Evolutionary conservation across 345 rosid genomes (phyloP).

Genomic region (Pugionium dolabratum): DNA sequence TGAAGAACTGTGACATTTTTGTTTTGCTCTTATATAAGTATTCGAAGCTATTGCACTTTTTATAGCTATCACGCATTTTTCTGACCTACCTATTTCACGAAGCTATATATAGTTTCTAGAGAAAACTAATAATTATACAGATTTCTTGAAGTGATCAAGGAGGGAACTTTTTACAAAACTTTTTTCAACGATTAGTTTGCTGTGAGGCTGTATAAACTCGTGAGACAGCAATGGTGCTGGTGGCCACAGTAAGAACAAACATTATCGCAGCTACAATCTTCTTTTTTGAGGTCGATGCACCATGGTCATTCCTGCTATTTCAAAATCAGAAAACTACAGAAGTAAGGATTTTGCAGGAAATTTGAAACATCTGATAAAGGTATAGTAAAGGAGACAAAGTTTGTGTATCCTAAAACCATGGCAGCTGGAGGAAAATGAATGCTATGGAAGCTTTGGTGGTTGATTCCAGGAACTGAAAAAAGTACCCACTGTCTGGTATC

Average conservation of each 20-base stretch:
- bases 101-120: too few species aligned
- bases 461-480: slow-evolving; percentile 88
- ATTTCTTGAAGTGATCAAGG: slow-evolving; percentile 32
- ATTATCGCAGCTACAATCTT: slow-evolving; percentile 41
- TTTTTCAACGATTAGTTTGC: slow-evolving; percentile 8
- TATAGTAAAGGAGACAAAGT: neutral
- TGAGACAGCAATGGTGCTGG: slow-evolving; percentile 49
- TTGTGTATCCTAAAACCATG: slow-evolving; percentile 67
- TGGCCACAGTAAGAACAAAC: slow-evolving; percentile 44
- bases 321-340: neutral
- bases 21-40: slow-evolving; percentile 6
- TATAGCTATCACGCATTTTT: slow-evolving; percentile 11
- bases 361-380: neutral
- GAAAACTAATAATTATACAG: slow-evolving; percentile 27
- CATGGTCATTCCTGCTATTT: slow-evolving; percentile 47
- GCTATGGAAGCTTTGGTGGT: slow-evolving; percentile 78
- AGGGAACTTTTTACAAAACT: slow-evolving; percentile 30
- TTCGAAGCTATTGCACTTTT: slow-evolving; percentile 22
- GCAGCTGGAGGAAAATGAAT: slow-evolving; percentile 78
- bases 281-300: slow-evolving; percentile 46
- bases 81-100: neutral
- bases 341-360: neutral
- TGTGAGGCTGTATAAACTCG: slow-evolving; percentile 37
- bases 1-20: slow-evolving; percentile 1
- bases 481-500: slow-evolving; percentile 78